phyloP scores from a whole-genome alignment of 352 stramenopile genomes.

The Globisporangium okanoganense region DNA sequence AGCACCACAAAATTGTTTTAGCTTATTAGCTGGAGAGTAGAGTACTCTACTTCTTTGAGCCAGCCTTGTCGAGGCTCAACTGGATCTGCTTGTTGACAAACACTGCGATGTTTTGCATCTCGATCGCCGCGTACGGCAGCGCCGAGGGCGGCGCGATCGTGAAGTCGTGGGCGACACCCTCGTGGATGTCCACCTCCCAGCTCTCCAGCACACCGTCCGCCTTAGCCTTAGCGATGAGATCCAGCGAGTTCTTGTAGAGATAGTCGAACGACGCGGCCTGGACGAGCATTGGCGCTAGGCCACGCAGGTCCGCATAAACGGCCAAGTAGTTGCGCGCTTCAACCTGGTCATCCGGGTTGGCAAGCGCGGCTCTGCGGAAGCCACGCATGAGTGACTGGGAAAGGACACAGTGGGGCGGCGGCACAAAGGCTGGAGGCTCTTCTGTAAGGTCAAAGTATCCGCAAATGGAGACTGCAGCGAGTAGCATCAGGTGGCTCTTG shows the following conservation, averaged over 20 bases:
- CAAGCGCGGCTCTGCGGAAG: background rate
- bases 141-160: constrained; percentile 18
- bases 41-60: background rate
- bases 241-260: constrained; percentile 26
- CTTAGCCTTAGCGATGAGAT: constrained; percentile 23
- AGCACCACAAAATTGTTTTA: no score
- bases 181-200: constrained; percentile 35
- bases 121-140: constrained; percentile 29
- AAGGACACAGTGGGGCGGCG: constrained; percentile 23
- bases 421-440: constrained; percentile 6
- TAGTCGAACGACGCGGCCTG: constrained; percentile 27
- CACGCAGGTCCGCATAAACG: constrained; percentile 14
- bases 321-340: constrained; percentile 1
- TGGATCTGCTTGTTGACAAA: constrained; percentile 24
- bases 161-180: constrained; percentile 39
- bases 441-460: constrained; percentile 36
- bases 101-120: constrained; percentile 29
- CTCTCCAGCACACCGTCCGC: constrained; percentile 19
- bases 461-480: constrained; percentile 28
- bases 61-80: background rate
- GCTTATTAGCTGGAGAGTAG: no score
- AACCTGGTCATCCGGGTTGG: background rate
- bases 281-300: constrained; percentile 32
- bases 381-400: constrained; percentile 13
- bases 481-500: constrained; percentile 15